These are phyloP conservation scores for Theobroma cacao DNA, from an alignment of 345 rosid genomes.

Conservation along the genomic window DNA sequence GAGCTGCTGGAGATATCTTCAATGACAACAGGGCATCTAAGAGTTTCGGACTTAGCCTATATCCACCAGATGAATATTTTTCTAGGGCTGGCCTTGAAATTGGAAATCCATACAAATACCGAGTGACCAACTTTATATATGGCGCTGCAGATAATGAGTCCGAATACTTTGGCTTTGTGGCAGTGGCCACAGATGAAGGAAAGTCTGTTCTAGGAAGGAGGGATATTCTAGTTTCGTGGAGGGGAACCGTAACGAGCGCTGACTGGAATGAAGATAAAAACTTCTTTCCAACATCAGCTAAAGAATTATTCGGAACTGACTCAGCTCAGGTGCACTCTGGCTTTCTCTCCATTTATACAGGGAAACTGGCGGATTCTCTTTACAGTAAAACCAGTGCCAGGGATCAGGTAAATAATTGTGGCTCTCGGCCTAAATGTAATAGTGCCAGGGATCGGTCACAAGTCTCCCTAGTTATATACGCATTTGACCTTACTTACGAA, in stretches of 20 bases:
- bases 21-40: neutral
- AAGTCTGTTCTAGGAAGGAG: slow-evolving; percentile 42
- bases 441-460: too few species aligned
- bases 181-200: slow-evolving; percentile 52
- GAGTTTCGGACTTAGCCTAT: slow-evolving; percentile 28
- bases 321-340: slow-evolving; percentile 26
- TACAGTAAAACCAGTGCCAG: slow-evolving; percentile 40
- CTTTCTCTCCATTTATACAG: slow-evolving; percentile 37
- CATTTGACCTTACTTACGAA: too few species aligned
- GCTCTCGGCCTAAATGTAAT: too few species aligned
- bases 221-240: slow-evolving; percentile 51
- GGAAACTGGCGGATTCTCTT: slow-evolving; percentile 3
- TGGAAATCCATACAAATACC: slow-evolving; percentile 39
- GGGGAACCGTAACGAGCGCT: slow-evolving; percentile 28
- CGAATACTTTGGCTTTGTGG: slow-evolving; percentile 30
- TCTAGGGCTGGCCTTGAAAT: slow-evolving; percentile 30
- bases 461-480: neutral
- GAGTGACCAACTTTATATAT: slow-evolving; percentile 39
- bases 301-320: slow-evolving; percentile 10
- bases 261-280: slow-evolving; percentile 23
- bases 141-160: slow-evolving; percentile 5
- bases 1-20: slow-evolving; percentile 32
- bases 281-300: neutral
- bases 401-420: slow-evolving; percentile 42
- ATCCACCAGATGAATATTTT: slow-evolving; percentile 31